These are phyloP conservation scores for Podosphaera xanthii DNA, from an alignment of 2,329 filamentous ascomycete genomes.

Conservation along the genomic window DNA sequence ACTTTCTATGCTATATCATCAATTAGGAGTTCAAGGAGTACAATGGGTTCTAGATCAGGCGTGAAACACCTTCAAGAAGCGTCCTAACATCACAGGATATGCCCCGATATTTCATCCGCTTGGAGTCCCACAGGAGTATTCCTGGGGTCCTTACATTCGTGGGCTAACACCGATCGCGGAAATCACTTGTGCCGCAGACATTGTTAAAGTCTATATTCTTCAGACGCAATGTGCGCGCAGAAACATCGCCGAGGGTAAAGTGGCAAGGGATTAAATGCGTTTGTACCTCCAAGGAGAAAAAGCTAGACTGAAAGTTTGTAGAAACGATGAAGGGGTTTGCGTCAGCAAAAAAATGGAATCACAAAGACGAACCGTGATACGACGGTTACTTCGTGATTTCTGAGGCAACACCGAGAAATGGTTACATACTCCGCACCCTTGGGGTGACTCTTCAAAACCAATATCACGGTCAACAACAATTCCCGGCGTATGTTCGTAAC, in stretches of 20 bases:
- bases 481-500: neutral
- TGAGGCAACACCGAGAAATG: neutral
- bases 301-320: too few relatives aligned
- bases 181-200: neutral
- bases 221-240: neutral
- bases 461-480: neutral
- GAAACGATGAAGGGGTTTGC: too few relatives aligned
- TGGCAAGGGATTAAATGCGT: neutral
- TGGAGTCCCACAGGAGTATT: neutral
- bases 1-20: neutral
- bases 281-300: too few relatives aligned
- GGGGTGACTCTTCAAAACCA: neutral
- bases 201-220: neutral
- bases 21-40: neutral
- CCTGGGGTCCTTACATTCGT: neutral
- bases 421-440: neutral
- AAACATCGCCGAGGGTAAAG: neutral
- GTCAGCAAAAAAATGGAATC: neutral
- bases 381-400: neutral
- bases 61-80: neutral
- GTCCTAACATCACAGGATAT: neutral
- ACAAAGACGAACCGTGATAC: neutral
- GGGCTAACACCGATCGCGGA: neutral
- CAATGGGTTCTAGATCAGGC: neutral
- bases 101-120: neutral